These are phyloP conservation scores for Phytophthora chlamydospora DNA, from an alignment of 352 stramenopile genomes.

Conservation along the genomic window DNA sequence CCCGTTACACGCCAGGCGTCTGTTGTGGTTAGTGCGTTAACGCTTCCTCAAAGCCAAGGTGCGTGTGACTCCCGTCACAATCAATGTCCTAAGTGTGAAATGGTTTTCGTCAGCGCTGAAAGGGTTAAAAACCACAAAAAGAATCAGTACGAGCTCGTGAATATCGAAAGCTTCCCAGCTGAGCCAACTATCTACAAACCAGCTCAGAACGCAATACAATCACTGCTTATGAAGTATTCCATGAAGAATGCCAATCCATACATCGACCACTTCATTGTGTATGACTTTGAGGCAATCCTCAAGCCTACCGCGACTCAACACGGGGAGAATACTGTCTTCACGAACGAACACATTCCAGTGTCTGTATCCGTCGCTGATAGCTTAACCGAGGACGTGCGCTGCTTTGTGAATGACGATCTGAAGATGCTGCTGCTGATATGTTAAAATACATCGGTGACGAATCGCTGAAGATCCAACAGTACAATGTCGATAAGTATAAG, in stretches of 20 bases:
- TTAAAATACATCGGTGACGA: constrained; percentile 3
- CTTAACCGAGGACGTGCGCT: background rate
- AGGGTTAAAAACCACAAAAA: constrained; percentile 5
- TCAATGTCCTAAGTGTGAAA: constrained; percentile 4
- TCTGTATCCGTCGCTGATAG: no score
- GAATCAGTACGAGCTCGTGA: constrained; percentile 1
- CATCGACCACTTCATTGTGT: no score
- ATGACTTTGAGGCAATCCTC: background rate
- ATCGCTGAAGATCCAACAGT: background rate
- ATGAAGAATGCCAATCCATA: background rate
- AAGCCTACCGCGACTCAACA: constrained; percentile 8
- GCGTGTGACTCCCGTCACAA: no score
- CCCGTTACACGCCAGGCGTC: no score
- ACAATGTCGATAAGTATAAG: constrained; percentile 3
- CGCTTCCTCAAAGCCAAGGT: no score
- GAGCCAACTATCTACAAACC: constrained; percentile 1
- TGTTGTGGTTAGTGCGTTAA: no score
- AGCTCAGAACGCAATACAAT: constrained; percentile 5
- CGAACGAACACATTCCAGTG: no score
- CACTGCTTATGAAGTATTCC: background rate
- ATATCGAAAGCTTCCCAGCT: constrained; percentile 1
- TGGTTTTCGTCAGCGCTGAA: constrained; percentile 7
- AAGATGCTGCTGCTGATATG: constrained; percentile 6
- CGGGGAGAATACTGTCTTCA: background rate
- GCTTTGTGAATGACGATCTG: constrained; percentile 8